These are phyloP conservation scores for Periconia sp. DNA, from an alignment of 2,329 filamentous ascomycete genomes.

Conservation along the genomic window DNA sequence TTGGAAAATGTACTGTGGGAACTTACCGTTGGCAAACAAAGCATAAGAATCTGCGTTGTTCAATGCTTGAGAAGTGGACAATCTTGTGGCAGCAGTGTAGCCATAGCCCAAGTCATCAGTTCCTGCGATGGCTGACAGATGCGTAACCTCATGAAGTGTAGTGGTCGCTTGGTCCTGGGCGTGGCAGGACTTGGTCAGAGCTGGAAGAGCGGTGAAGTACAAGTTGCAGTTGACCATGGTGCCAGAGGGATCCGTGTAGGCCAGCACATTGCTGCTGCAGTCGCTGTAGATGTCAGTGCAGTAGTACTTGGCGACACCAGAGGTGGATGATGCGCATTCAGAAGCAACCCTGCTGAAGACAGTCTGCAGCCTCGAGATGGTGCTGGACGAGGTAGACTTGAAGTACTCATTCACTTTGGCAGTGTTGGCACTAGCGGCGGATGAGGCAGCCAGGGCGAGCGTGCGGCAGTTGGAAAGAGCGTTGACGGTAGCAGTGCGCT, in stretches of 20 bases:
- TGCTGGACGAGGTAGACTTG: slow-evolving; percentile 57
- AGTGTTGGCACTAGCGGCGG: slow-evolving; percentile 56
- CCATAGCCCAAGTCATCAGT: slow-evolving; percentile 62
- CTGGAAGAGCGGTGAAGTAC: slow-evolving; percentile 61
- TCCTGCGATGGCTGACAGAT: slow-evolving; percentile 60
- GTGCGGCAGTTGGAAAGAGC: slow-evolving; percentile 60
- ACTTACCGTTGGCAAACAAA: slow-evolving; percentile 56
- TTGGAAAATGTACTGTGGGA: not conserved
- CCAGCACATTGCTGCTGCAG: slow-evolving; percentile 59
- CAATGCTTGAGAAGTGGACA: slow-evolving; percentile 58
- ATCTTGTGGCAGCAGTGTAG: slow-evolving; percentile 54
- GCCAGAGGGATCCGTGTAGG: slow-evolving; percentile 64
- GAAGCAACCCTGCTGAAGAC: slow-evolving; percentile 58
- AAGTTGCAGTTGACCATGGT: slow-evolving; percentile 65
- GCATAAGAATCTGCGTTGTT: slow-evolving; percentile 68
- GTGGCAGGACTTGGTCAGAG: slow-evolving; percentile 60
- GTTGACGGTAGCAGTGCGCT: slow-evolving; percentile 49
- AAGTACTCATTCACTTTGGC: slow-evolving; percentile 66
- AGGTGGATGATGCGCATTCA: slow-evolving; percentile 59
- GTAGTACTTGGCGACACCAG: slow-evolving; percentile 59
- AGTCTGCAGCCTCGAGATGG: slow-evolving; percentile 56
- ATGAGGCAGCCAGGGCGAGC: slow-evolving; percentile 58
- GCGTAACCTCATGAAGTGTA: slow-evolving; percentile 68
- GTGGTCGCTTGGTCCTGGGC: slow-evolving; percentile 68
- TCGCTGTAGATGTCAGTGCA: slow-evolving; percentile 62